Percentiles rank a stretch among this genome's conserved stretches.
Conservation (phyloP, 345 rosid genomes). For the Euphorbia lathyris region DNA sequence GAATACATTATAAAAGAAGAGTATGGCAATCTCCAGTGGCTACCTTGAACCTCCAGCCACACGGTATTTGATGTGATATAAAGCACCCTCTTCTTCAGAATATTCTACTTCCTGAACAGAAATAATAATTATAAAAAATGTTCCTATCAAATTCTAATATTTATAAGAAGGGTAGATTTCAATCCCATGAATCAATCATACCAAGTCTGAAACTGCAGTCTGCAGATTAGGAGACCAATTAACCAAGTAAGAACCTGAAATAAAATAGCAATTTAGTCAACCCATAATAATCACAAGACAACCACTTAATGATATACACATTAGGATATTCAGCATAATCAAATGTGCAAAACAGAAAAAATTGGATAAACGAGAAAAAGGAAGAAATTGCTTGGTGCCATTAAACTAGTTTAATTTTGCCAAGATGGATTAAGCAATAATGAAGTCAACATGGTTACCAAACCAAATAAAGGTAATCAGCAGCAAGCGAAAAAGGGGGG, state of each 20-base stretch:
- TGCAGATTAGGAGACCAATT: constrained; percentile 98
- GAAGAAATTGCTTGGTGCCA: constrained; percentile 1
- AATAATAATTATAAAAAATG: constrained; percentile 5
- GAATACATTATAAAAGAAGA: not conserved
- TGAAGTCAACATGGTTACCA: not conserved
- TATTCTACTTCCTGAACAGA: constrained; percentile 87
- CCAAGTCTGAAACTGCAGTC: constrained; percentile 99
- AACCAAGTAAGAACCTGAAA: constrained; percentile 94
- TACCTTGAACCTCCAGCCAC: constrained; percentile 93
- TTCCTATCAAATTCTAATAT: constrained; percentile 10
- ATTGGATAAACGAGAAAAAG: not conserved
- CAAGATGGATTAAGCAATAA: not conserved
- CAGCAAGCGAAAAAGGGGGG: not conserved
- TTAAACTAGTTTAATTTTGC: not conserved
- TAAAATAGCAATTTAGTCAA: constrained; percentile 16
- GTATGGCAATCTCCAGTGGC: not conserved
- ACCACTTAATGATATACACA: constrained; percentile 9
- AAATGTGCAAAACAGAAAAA: constrained; percentile 1
- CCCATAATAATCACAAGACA: constrained; percentile 8
- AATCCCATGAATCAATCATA: constrained; percentile 35
- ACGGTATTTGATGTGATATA: constrained; percentile 89
- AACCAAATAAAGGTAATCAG: not conserved
- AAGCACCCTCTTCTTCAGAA: constrained; percentile 85
- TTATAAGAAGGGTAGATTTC: constrained; percentile 8
- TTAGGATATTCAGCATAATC: not conserved